A percentile compares a stretch with the other conserved stretches of the same genome.
Conservation (phyloP, 345 rosid species). For the Pistacia atlantica region DNA sequence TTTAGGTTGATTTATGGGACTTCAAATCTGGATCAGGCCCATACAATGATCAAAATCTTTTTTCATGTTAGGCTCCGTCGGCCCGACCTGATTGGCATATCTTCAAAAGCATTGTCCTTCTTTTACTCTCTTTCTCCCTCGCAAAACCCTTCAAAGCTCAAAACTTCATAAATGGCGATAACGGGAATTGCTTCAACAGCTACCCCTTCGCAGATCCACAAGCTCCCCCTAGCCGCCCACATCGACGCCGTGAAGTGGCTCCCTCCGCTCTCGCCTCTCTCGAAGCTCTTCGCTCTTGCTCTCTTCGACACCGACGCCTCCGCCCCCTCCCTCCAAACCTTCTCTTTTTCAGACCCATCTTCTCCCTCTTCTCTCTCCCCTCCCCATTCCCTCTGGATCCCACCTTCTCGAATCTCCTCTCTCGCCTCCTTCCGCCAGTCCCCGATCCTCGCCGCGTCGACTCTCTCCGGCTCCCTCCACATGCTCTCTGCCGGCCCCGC, state of each 20-base stretch:
- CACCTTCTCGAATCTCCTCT: conserved; percentile 70
- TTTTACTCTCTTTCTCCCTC: neutral
- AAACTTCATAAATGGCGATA: conserved; percentile 56
- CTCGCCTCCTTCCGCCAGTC: conserved; percentile 42
- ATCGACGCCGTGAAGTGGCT: conserved; percentile 87
- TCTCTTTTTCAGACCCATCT: conserved; percentile 40
- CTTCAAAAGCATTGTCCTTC: neutral
- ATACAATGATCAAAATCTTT: too few relatives aligned
- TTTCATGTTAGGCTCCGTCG: too few relatives aligned
- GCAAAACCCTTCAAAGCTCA: conserved; percentile 17
- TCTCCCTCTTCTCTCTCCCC: conserved; percentile 21
- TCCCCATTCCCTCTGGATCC: conserved; percentile 47
- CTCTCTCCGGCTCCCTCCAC: conserved; percentile 62
- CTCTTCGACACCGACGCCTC: conserved; percentile 53
- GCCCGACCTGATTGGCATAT: too few relatives aligned
- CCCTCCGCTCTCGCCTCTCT: conserved; percentile 69
- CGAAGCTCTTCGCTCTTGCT: conserved; percentile 55
- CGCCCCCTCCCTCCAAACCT: conserved; percentile 59
- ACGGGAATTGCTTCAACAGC: conserved; percentile 24
- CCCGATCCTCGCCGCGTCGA: conserved; percentile 50
- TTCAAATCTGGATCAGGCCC: too few relatives aligned
- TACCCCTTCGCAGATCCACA: conserved; percentile 42
- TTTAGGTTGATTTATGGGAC: too few relatives aligned
- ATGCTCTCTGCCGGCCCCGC: conserved; percentile 38
- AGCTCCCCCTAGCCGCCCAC: conserved; percentile 58